These are phyloP conservation scores for Fraxinus quadrangulata DNA, from an alignment of 257 asterid species.

Conservation along the genomic window DNA sequence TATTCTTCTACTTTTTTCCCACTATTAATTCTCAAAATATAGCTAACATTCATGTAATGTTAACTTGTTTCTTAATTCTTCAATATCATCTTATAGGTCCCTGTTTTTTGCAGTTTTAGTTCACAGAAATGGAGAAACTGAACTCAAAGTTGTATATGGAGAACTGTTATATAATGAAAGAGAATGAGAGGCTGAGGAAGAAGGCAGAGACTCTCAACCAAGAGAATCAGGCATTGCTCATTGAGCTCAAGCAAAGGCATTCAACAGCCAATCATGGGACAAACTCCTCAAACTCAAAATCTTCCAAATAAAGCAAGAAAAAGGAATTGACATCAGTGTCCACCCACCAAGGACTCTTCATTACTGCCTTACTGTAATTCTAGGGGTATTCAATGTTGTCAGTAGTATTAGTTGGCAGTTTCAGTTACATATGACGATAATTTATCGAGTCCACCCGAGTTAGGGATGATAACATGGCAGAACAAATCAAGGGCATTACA, in stretches of 20 bases:
- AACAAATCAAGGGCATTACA: not conserved
- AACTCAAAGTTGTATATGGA: constrained; percentile 31
- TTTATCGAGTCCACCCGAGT: not conserved
- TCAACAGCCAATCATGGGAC: constrained; percentile 10
- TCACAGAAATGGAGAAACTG: constrained; percentile 28
- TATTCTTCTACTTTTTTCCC: not conserved
- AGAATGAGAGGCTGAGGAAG: constrained; percentile 36
- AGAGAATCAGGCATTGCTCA: constrained; percentile 31
- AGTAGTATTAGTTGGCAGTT: not conserved
- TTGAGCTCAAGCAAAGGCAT: constrained; percentile 28
- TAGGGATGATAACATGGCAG: not conserved
- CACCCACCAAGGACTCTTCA: not conserved
- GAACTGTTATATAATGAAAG: constrained; percentile 29
- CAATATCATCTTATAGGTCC: not conserved
- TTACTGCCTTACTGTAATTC: not conserved
- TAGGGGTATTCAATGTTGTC: not conserved
- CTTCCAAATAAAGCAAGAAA: constrained; percentile 5
- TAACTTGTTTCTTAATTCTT: not conserved
- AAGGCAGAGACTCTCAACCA: constrained; percentile 32
- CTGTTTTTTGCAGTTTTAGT: not conserved
- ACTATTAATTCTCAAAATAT: not conserved
- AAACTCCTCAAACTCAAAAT: not conserved
- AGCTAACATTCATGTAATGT: not conserved
- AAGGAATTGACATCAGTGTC: not conserved
- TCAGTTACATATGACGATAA: no score